A percentile compares a stretch with the other conserved stretches of the same genome.
Evolutionary conservation across 371 early-diverging fungal species (phyloP).

Genomic region (Rhizoclosmatium hyalinum): DNA sequence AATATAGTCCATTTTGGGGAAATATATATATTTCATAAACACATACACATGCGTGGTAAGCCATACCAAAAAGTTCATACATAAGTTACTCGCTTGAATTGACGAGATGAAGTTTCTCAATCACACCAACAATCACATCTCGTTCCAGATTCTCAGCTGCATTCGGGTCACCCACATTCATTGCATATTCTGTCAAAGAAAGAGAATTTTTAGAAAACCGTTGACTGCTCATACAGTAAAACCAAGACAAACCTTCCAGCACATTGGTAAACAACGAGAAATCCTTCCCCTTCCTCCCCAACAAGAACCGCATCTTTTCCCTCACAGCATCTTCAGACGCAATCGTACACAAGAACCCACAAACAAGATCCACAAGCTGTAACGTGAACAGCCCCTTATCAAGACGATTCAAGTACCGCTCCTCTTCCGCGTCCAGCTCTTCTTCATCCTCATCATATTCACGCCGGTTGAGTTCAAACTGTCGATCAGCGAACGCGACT

Average conservation of each 20-base stretch:
- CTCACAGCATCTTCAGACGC: conserved; percentile 27
- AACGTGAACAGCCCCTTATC: conserved; percentile 84
- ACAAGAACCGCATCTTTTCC: conserved; percentile 9
- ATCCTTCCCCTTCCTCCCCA: conserved; percentile 13
- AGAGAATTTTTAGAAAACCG: not conserved
- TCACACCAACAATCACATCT: not conserved
- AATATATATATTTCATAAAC: not conserved
- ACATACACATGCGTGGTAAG: no score
- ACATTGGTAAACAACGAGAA: conserved; percentile 10
- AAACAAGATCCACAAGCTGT: conserved; percentile 66
- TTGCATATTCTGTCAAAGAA: conserved; percentile 27
- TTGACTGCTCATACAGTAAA: not conserved
- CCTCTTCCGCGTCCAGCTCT: conserved; percentile 65
- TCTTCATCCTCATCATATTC: conserved; percentile 52
- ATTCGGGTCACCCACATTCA: conserved; percentile 15
- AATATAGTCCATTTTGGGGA: conserved; percentile 5
- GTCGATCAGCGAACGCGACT: conserved; percentile 51
- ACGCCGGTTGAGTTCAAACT: conserved; percentile 14
- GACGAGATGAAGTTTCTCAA: conserved; percentile 16
- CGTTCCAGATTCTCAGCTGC: not conserved
- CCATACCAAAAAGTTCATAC: not conserved
- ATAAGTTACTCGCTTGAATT: conserved; percentile 2
- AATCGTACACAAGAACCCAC: conserved; percentile 33
- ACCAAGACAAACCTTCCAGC: conserved; percentile 9
- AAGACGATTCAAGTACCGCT: conserved; percentile 70